Conservation (phyloP, 371 early-diverging fungal species). For the Coemansia sp. region DNA sequence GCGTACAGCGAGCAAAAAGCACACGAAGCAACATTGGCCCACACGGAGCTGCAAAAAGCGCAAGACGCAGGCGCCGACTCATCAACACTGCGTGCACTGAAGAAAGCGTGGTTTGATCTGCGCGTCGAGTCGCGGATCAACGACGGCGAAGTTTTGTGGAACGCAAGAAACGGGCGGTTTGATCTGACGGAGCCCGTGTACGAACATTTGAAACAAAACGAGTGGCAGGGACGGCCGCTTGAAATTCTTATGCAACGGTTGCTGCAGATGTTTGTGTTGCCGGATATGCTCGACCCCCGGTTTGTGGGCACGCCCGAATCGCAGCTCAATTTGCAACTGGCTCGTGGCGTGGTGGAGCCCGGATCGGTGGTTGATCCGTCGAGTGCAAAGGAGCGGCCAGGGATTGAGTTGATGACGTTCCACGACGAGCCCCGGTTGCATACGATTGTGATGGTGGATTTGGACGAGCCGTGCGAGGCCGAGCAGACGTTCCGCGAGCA, state of each 20-base stretch:
- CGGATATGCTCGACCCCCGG: constrained; percentile 67
- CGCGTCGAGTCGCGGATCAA: constrained; percentile 71
- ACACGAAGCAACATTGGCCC: constrained; percentile 47
- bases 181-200: constrained; percentile 75
- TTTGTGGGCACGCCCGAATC: constrained; percentile 39
- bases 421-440: constrained; percentile 69
- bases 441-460: constrained; percentile 74
- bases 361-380: constrained; percentile 60
- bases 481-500: constrained; percentile 64
- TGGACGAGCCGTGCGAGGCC: constrained; percentile 66
- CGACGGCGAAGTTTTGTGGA: constrained; percentile 69
- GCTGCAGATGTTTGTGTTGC: constrained; percentile 78
- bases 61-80: constrained; percentile 52
- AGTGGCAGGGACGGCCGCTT: constrained; percentile 65
- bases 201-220: constrained; percentile 66
- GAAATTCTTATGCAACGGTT: constrained; percentile 69
- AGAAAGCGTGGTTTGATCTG: constrained; percentile 63
- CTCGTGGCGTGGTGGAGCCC: constrained; percentile 56
- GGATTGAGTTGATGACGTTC: constrained; percentile 63
- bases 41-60: constrained; percentile 21
- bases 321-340: constrained; percentile 35
- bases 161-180: constrained; percentile 51
- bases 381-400: constrained; percentile 61
- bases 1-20: constrained; percentile 63
- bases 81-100: constrained; percentile 57